Conservation (phyloP, 2,329 filamentous ascomycete genomes). For the Whalleya microplaca region DNA sequence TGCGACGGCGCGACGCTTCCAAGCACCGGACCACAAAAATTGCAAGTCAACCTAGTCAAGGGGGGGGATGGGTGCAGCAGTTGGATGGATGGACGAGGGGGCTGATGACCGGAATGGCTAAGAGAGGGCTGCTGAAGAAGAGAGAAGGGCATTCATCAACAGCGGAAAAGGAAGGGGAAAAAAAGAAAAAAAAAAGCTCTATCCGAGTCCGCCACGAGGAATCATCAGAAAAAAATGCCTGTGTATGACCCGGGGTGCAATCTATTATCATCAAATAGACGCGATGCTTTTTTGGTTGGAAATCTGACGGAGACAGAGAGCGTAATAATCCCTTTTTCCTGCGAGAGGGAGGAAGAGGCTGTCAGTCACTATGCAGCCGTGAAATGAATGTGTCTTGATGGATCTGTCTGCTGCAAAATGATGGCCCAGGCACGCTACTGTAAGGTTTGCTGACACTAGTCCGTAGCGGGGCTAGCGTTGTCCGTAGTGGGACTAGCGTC, state of each 20-base stretch:
- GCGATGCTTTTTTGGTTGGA: slow-evolving; percentile 10
- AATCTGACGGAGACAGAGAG: slow-evolving; percentile 1
- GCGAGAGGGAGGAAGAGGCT: slow-evolving; percentile 18
- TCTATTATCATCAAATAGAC: slow-evolving; percentile 5
- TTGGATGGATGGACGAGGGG: no score
- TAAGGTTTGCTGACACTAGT: slow-evolving; percentile 12
- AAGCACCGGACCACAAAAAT: slow-evolving; percentile 14
- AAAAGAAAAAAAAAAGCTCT: slow-evolving; percentile 7
- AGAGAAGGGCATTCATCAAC: no score
- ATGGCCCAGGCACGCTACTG: neutral
- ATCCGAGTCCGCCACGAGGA: slow-evolving; percentile 19
- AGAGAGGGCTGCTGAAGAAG: no score
- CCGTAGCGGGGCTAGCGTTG: neutral
- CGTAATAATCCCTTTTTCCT: slow-evolving; percentile 3
- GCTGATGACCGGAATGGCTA: no score
- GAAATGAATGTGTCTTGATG: slow-evolving; percentile 18
- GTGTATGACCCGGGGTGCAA: slow-evolving; percentile 1
- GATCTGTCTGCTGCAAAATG: slow-evolving; percentile 13
- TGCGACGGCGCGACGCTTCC: slow-evolving; percentile 22
- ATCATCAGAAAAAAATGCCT: slow-evolving; percentile 6
- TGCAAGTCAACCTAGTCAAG: slow-evolving; percentile 4
- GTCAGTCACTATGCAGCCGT: slow-evolving; percentile 1
- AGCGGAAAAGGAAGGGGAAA: slow-evolving; percentile 12
- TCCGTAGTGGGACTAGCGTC: neutral
- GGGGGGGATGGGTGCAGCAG: slow-evolving; percentile 2